phyloP scores from a whole-genome alignment of 805 yeast genomes.

The Kodamaea sagamina region DNA sequence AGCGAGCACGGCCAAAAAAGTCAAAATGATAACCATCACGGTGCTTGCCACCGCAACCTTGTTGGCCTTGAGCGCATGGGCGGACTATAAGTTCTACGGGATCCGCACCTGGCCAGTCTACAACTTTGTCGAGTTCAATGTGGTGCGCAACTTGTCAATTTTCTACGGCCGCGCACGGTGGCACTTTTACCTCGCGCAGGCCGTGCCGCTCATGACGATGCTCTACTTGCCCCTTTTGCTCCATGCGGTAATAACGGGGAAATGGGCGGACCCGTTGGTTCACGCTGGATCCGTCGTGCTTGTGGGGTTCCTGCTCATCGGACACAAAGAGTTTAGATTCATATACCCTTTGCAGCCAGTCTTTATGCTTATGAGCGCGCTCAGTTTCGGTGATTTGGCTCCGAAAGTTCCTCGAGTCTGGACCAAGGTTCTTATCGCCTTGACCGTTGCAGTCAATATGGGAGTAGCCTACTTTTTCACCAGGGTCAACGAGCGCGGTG shows the following conservation, averaged over 20 bases:
- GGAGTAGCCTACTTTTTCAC: constrained; percentile 54
- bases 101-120: constrained; percentile 58
- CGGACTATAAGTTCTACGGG: constrained; percentile 67
- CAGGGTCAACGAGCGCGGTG: constrained; percentile 84
- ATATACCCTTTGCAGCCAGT: constrained; percentile 83
- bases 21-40: constrained; percentile 22
- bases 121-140: constrained; percentile 76
- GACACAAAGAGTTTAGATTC: constrained; percentile 91
- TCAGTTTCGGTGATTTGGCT: constrained; percentile 1
- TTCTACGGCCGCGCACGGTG: constrained; percentile 86
- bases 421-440: neutral
- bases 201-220: constrained; percentile 73
- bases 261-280: constrained; percentile 21
- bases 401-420: neutral
- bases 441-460: constrained; percentile 32
- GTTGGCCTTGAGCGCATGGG: constrained; percentile 35
- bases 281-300: constrained; percentile 45
- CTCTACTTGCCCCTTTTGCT: constrained; percentile 54
- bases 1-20: neutral
- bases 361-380: constrained; percentile 53
- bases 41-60: constrained; percentile 26
- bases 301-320: constrained; percentile 59
- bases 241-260: constrained; percentile 4
- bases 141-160: constrained; percentile 66
- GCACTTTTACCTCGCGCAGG: constrained; percentile 83